These are phyloP conservation scores for Platismatia glauca DNA, from an alignment of 495 filamentous ascomycete species.

Conservation along the genomic window DNA sequence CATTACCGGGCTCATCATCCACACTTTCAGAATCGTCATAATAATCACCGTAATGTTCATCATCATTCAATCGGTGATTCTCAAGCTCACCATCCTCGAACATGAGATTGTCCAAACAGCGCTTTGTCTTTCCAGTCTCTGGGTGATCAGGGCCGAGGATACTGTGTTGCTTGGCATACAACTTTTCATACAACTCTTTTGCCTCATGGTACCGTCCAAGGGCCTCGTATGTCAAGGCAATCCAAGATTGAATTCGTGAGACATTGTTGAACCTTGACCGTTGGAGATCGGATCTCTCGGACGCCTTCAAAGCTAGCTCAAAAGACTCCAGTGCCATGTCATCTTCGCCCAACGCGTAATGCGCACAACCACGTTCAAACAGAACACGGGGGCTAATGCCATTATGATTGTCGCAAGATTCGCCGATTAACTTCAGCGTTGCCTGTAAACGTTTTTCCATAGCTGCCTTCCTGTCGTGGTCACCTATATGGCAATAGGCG, in stretches of 20 bases:
- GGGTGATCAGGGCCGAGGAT: background rate
- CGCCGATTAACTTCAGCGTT: background rate
- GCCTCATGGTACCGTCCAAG: background rate
- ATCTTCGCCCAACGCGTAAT: background rate
- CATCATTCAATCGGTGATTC: no score
- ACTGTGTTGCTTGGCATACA: background rate
- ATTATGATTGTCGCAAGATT: background rate
- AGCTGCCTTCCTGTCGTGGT: background rate
- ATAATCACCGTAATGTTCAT: no score
- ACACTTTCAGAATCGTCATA: no score
- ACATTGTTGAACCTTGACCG: background rate
- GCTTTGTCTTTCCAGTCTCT: background rate
- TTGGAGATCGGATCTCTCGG: background rate
- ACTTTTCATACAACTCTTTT: background rate
- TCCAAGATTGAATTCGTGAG: background rate
- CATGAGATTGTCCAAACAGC: background rate
- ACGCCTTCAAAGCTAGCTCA: background rate
- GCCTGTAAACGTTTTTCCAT: background rate
- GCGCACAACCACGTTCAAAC: background rate
- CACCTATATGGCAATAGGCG: background rate
- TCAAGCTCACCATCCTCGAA: no score
- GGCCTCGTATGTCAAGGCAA: background rate
- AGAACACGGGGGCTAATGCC: background rate
- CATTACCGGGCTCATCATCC: no score
- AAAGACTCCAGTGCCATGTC: background rate